phyloP scores from a whole-genome alignment of 768 basidiomycete genomes.

The Wakefieldia striispora region DNA sequence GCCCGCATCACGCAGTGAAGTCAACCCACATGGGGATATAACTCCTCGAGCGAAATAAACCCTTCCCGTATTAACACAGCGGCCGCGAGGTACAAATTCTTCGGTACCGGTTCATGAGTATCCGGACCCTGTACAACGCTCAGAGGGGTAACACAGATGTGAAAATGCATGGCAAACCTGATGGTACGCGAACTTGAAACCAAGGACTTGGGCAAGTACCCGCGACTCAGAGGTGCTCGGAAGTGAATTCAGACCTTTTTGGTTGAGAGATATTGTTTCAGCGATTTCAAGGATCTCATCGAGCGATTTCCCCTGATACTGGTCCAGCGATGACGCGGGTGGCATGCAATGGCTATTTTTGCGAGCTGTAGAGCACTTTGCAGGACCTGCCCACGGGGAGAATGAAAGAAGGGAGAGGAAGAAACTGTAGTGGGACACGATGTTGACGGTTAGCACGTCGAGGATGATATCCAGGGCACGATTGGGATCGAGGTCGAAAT shows the following conservation, averaged over 20 bases:
- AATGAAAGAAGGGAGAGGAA: slow-evolving; percentile 83
- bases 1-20: background rate
- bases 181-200: slow-evolving; percentile 96
- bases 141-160: slow-evolving; percentile 9
- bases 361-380: slow-evolving; percentile 28
- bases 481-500: slow-evolving; percentile 96
- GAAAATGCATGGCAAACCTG: slow-evolving; percentile 53
- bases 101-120: slow-evolving; percentile 59
- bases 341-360: slow-evolving; percentile 36
- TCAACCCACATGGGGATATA: slow-evolving; percentile 84
- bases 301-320: slow-evolving; percentile 57
- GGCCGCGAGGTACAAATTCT: slow-evolving; percentile 74
- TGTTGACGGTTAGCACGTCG: slow-evolving; percentile 82
- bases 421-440: slow-evolving; percentile 82
- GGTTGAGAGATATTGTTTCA: slow-evolving; percentile 31
- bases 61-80: slow-evolving; percentile 90
- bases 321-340: slow-evolving; percentile 36
- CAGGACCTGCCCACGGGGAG: slow-evolving; percentile 82
- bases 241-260: slow-evolving; percentile 7
- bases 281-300: slow-evolving; percentile 65
- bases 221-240: slow-evolving; percentile 42
- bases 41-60: slow-evolving; percentile 80
- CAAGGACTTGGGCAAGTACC: slow-evolving; percentile 86
- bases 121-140: slow-evolving; percentile 47
- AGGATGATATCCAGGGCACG: slow-evolving; percentile 91